Evolutionary conservation across 2,329 filamentous ascomycete species (phyloP), one percentile per base, ranked within the genome.

Genomic region (Calonectria crousiana): DNA sequence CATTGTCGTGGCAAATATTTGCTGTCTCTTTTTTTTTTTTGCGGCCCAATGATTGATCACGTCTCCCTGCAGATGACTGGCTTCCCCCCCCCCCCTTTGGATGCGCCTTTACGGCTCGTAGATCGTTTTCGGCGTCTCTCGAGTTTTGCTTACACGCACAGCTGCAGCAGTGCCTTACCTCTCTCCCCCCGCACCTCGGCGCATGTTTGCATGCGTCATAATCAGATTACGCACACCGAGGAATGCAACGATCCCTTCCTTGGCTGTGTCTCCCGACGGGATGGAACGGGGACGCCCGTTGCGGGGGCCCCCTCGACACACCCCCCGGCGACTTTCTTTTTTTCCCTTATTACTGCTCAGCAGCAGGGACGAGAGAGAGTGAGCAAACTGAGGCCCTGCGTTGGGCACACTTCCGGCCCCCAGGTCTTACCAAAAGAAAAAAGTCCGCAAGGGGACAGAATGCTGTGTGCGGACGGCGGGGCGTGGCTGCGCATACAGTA

Each of bases 221-320:
- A 62, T 62, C 56, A 62, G 56, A 62, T 62, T 62, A 62, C 56
- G 56, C 56, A 62, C 38, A 26, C 56, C 14, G 23, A 62, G n/a
- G 56, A 38, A 62, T 62, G 56, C 34, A 62, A 62, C 56, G n/a
- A 62, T 41, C 56, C 56, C 23, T 62, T 62, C 36, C 36, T 62
- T 62, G 56, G 56, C 34, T 41, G 38, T 62, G 56, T 41, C 56
- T 62, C 36, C 56, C 56, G 26, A 18, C 56, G 56, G 34, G 23
- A 38, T 62, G 56, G 56, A 62, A 62, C 56, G 56, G 56, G 56
- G 34, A 62, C 34, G 56, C 56, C 56, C 56, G 56, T 62, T 62
- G 56, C 56, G 56, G 56, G 56, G 56, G 56, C 56, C 34, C 34
- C 38, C 51, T 60, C n/a, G 16, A 60, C 34, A 60, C 56, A 20